Percentiles rank a stretch among this genome's conserved stretches.
These are phyloP conservation scores for Xylogone sp. DNA, from an alignment of 2,329 filamentous ascomycete genomes.

Conservation along the genomic window DNA sequence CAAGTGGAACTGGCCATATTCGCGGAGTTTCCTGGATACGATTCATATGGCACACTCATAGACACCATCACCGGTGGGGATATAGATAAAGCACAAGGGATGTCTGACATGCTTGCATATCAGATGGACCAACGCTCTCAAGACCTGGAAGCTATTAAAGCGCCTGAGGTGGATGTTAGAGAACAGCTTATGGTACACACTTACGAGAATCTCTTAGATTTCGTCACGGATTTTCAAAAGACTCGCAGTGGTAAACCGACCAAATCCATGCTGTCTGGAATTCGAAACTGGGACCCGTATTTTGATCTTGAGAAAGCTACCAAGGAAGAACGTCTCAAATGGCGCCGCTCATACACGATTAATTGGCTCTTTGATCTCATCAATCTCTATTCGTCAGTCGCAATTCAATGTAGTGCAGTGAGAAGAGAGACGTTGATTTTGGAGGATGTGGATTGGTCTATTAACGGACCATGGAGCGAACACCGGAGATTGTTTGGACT, in stretches of 20 bases:
- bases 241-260: conserved; percentile 43
- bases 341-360: conserved; percentile 45
- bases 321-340: conserved; percentile 36
- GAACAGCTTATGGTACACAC: conserved; percentile 40
- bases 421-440: conserved; percentile 30
- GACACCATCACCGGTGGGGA: conserved; percentile 36
- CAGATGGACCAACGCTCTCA: conserved; percentile 11
- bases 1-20: conserved; percentile 35
- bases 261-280: conserved; percentile 35
- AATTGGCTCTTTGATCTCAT: conserved; percentile 50
- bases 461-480: conserved; percentile 31
- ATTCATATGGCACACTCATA: conserved; percentile 39
- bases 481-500: conserved; percentile 39
- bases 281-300: conserved; percentile 38
- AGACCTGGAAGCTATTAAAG: conserved; percentile 12
- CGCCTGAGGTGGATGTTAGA: conserved; percentile 32
- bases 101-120: conserved; percentile 18
- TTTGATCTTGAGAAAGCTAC: conserved; percentile 34
- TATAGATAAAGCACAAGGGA: conserved; percentile 25
- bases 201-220: conserved; percentile 40
- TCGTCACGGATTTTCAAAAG: conserved; percentile 41
- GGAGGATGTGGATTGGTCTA: conserved; percentile 39
- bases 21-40: conserved; percentile 41
- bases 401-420: conserved; percentile 34
- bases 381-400: conserved; percentile 38